Conservation (phyloP, 345 rosid genomes). For the Alliaria petiolata region DNA sequence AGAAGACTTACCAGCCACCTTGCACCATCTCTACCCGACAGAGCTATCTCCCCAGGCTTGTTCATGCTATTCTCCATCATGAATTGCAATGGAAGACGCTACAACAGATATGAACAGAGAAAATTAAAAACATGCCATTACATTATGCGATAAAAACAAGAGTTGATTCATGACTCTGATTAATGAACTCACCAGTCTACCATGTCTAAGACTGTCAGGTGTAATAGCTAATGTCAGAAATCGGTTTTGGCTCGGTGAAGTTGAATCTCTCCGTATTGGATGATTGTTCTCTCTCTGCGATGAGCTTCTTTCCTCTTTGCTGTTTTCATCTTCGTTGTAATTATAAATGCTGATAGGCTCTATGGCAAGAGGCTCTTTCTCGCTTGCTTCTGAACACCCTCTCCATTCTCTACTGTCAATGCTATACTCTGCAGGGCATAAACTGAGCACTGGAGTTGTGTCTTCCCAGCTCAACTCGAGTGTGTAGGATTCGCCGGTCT, state of each 20-base stretch:
- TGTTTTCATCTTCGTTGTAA: neutral
- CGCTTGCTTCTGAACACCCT: neutral
- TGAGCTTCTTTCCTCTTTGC: neutral
- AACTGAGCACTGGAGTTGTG: slow-evolving; percentile 10
- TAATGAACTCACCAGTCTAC: slow-evolving; percentile 13
- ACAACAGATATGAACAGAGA: neutral
- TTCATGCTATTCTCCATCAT: slow-evolving; percentile 18
- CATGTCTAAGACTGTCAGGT: slow-evolving; percentile 27
- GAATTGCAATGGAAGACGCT: slow-evolving; percentile 27
- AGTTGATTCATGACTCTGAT: neutral
- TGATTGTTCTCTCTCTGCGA: slow-evolving; percentile 7
- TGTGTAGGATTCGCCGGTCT: neutral
- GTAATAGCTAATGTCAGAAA: slow-evolving; percentile 13
- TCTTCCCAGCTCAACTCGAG: slow-evolving; percentile 23
- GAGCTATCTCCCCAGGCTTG: slow-evolving; percentile 17
- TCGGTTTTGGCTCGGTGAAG: neutral
- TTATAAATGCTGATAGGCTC: neutral
- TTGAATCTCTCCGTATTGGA: neutral
- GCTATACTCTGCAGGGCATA: slow-evolving; percentile 1
- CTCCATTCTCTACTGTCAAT: neutral
- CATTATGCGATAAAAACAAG: no score
- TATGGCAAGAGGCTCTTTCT: slow-evolving; percentile 6
- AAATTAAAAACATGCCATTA: neutral
- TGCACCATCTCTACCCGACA: slow-evolving; percentile 18
- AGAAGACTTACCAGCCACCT: slow-evolving; percentile 27